Evolutionary conservation across 768 basidiomycete genomes (phyloP).

Genomic region (Termitomyces eurrhizus): DNA sequence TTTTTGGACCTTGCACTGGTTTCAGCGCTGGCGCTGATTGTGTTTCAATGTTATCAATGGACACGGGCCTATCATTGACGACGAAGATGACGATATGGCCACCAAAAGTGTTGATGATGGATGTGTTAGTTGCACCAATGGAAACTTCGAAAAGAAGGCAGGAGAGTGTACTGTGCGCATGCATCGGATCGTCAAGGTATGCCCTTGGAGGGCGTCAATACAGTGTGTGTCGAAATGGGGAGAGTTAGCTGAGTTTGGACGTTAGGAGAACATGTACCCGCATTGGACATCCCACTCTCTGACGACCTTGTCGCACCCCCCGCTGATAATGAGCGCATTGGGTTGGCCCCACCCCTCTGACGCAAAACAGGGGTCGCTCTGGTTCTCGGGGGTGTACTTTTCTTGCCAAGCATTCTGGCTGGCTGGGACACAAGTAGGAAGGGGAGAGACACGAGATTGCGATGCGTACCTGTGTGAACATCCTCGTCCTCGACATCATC

Average conservation of each 20-base stretch:
- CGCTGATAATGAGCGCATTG: slow-evolving; percentile 79
- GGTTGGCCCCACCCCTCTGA: slow-evolving; percentile 90
- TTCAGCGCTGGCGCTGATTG: not conserved
- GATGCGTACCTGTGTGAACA: not conserved
- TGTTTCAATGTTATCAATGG: slow-evolving; percentile 73
- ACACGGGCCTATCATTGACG: slow-evolving; percentile 54
- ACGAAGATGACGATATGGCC: slow-evolving; percentile 64
- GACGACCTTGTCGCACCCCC: slow-evolving; percentile 90
- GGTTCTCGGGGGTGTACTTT: slow-evolving; percentile 26
- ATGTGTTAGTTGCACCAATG: slow-evolving; percentile 58
- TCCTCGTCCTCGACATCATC: not conserved
- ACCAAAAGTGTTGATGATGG: slow-evolving; percentile 65
- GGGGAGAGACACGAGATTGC: too few relatives aligned
- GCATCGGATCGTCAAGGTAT: slow-evolving; percentile 89
- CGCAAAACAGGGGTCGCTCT: slow-evolving; percentile 58
- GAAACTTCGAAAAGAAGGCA: slow-evolving; percentile 75
- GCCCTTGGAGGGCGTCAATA: slow-evolving; percentile 77
- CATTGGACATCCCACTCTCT: slow-evolving; percentile 88
- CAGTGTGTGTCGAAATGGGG: slow-evolving; percentile 44
- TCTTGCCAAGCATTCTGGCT: not conserved
- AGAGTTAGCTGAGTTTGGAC: not conserved
- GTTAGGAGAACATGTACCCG: slow-evolving; percentile 47
- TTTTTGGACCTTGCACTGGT: slow-evolving; percentile 6
- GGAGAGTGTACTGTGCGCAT: slow-evolving; percentile 84
- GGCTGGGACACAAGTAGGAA: too few relatives aligned